Evolutionary conservation across 2,329 filamentous ascomycete genomes (phyloP), one percentile per base, ranked within the genome.

Genomic region (Achaetomium macrosporum): DNA sequence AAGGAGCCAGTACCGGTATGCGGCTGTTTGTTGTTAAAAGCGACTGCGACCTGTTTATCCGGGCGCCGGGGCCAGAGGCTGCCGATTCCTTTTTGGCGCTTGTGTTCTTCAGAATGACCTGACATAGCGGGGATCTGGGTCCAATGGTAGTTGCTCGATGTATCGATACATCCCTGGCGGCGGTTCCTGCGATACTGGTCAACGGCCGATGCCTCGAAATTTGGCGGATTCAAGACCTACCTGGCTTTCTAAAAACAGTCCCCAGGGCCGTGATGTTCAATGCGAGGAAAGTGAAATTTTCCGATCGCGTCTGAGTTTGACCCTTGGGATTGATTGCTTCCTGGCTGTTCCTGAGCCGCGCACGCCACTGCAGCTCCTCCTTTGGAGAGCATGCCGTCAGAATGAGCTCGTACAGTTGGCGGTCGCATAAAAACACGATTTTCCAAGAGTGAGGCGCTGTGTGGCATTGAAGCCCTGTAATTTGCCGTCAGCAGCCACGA

Each of bases 391-490:
- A 96, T 35, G 90, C 92, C 59, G 87, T 95, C 71, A 96, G 77
- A 39, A 96, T 83, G 15, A 96, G 71, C 68, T 97, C 92, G 65
- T 88, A 92, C 49, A 92, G 74, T 55, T 87, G 83, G 59, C 87
- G 81, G 52, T 86, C 78, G 59, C 82, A 81, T 65, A 93, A 85
- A 63, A 97, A 96, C 2, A 89, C 77, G 11, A 96, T 64, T 66
- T 97, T 99, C 92, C 91, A 97, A 1, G 90, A 93, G 67, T 88
- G 88, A 0, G 88, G 84, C 1, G 88, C 88, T 3, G 87, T 88
- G 58, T 93, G 85, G 63, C 90, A 96, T 74, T 92, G 90, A 8
- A 97, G 67, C 0, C 90, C 90, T 95, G 56, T n/a, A 51, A 3
- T 9, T 12, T 2, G 11, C 41, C 13, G 35, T 57, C 25, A 55